These are phyloP conservation scores for Lasiosphaeria hispida DNA, from an alignment of 495 filamentous ascomycete genomes.

Conservation along the genomic window DNA sequence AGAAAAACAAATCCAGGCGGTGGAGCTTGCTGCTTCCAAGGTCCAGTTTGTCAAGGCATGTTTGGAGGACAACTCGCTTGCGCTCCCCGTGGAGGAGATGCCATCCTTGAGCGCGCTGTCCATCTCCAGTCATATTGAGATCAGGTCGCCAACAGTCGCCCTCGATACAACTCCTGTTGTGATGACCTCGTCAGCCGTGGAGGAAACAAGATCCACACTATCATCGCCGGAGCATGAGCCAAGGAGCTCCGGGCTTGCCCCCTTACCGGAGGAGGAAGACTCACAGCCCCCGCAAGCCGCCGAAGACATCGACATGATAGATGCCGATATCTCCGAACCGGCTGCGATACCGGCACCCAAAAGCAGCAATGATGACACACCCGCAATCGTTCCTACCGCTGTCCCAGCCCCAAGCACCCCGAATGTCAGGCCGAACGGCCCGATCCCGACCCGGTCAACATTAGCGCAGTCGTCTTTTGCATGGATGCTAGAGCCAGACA, in stretches of 20 bases:
- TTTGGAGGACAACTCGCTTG: constrained; percentile 62
- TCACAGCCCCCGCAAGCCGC: constrained; percentile 11
- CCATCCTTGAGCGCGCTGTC: constrained; percentile 23
- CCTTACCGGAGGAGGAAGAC: constrained; percentile 17
- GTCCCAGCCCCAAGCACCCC: neutral
- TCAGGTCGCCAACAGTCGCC: constrained; percentile 28
- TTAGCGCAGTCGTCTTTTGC: constrained; percentile 86
- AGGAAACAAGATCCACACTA: constrained; percentile 25
- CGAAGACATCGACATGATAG: constrained; percentile 26
- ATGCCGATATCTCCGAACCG: constrained; percentile 25
- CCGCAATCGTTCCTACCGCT: neutral
- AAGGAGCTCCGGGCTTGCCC: neutral
- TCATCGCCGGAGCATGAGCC: constrained; percentile 21
- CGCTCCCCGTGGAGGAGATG: constrained; percentile 49
- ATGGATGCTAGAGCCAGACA: constrained; percentile 80
- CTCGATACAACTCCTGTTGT: constrained; percentile 34
- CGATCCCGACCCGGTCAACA: constrained; percentile 59
- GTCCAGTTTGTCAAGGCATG: constrained; percentile 77
- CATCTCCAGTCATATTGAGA: constrained; percentile 23
- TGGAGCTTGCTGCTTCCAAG: constrained; percentile 67
- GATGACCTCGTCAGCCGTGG: constrained; percentile 29
- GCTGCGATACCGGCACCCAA: constrained; percentile 12
- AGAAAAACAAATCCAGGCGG: constrained; percentile 39
- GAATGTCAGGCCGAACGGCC: constrained; percentile 23
- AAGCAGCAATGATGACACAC: neutral